Conservation (phyloP, 1,139 yeast species). For the Diutina siamensis region DNA sequence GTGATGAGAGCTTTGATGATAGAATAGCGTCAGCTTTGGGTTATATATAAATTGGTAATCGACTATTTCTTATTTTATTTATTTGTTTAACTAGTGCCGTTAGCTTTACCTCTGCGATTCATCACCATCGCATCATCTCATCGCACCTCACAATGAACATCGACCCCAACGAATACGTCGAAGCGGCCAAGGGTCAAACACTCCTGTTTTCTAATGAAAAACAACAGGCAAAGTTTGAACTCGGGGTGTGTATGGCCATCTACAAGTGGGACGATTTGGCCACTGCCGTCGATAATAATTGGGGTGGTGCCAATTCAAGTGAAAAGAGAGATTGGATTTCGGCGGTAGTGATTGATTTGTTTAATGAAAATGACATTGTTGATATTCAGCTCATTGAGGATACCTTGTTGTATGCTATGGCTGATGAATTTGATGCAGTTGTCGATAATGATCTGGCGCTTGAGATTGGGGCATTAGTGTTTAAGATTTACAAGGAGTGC, state of each 20-base stretch:
- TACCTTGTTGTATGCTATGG: constrained; percentile 77
- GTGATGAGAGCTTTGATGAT: too few species aligned
- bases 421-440: constrained; percentile 83
- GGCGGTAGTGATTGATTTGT: constrained; percentile 71
- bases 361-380: constrained; percentile 44
- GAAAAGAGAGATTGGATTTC: constrained; percentile 96
- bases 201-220: constrained; percentile 48
- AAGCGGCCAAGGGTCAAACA: constrained; percentile 24
- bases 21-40: too few species aligned
- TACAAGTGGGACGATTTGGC: constrained; percentile 81
- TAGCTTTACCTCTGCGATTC: too few species aligned
- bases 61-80: too few species aligned
- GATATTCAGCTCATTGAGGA: constrained; percentile 79
- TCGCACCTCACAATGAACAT: constrained; percentile 11
- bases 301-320: constrained; percentile 92
- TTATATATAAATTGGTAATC: too few species aligned
- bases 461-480: constrained; percentile 54
- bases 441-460: constrained; percentile 86
- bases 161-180: constrained; percentile 36
- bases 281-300: constrained; percentile 86
- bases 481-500: constrained; percentile 59
- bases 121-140: too few species aligned
- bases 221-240: constrained; percentile 76
- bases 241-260: constrained; percentile 87
- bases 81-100: too few species aligned